Conservation (phyloP, 352 stramenopile species). For the Globisporangium nagaii region DNA sequence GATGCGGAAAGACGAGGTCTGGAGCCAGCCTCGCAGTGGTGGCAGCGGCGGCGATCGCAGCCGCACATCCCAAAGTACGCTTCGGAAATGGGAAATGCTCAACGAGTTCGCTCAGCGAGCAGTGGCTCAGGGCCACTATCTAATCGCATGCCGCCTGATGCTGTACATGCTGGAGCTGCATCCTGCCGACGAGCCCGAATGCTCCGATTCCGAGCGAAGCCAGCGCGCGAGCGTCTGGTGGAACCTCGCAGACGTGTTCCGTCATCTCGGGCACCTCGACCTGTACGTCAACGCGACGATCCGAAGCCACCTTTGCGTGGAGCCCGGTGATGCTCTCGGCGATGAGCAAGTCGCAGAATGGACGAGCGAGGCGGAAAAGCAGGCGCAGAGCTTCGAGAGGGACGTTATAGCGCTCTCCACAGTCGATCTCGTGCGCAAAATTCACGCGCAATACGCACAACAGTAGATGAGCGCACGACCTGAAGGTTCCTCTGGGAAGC, state of each 20-base stretch:
- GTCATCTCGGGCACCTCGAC: constrained; percentile 48
- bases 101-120: constrained; percentile 45
- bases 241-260: constrained; percentile 53
- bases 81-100: constrained; percentile 46
- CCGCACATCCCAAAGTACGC: neutral
- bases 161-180: constrained; percentile 38
- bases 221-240: constrained; percentile 35
- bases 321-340: neutral
- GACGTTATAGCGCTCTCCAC: constrained; percentile 14
- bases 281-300: constrained; percentile 36
- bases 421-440: constrained; percentile 20
- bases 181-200: neutral
- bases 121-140: constrained; percentile 39
- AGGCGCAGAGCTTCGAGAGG: constrained; percentile 6
- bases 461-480: too few relatives aligned
- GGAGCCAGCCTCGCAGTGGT: neutral
- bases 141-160: constrained; percentile 36
- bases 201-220: neutral
- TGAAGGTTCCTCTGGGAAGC: too few relatives aligned
- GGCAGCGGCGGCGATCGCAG: neutral
- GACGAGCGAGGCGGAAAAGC: constrained; percentile 10
- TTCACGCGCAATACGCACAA: constrained; percentile 13
- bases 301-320: constrained; percentile 16
- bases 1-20: neutral
- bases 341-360: constrained; percentile 1